Percentiles rank a stretch among this genome's conserved stretches.
phyloP scores from a whole-genome alignment of 1,284 basidiomycete genomes.

The Trametes sp. region DNA sequence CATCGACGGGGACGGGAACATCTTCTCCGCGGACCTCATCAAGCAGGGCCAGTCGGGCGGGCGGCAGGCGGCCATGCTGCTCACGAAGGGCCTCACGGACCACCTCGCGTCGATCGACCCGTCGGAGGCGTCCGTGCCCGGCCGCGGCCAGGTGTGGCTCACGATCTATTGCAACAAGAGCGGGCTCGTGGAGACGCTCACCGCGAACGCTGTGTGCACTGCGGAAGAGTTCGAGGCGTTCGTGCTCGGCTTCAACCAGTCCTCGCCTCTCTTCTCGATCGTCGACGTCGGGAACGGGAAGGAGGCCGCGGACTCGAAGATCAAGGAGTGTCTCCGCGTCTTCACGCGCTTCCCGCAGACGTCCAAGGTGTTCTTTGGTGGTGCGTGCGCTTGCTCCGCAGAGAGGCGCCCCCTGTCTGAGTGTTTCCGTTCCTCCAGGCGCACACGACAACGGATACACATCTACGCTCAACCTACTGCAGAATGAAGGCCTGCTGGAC shows the following conservation, averaged over 20 bases:
- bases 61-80: constrained; percentile 50
- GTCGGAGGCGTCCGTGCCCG: constrained; percentile 33
- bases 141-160: constrained; percentile 49
- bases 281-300: constrained; percentile 64
- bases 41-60: constrained; percentile 49
- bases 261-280: constrained; percentile 55
- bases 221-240: constrained; percentile 53
- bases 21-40: constrained; percentile 52
- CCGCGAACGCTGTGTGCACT: constrained; percentile 46
- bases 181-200: constrained; percentile 51
- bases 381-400: constrained; percentile 33
- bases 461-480: constrained; percentile 53
- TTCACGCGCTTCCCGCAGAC: constrained; percentile 56
- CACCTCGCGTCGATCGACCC: constrained; percentile 41
- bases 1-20: constrained; percentile 58
- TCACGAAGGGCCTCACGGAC: constrained; percentile 50
- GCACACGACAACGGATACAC: constrained; percentile 65
- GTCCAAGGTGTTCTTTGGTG: constrained; percentile 53
- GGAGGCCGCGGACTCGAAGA: constrained; percentile 64
- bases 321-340: constrained; percentile 56
- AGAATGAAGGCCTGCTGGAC: constrained; percentile 55
- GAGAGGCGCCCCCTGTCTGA: too few species aligned
- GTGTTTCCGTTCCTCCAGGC: too few species aligned
- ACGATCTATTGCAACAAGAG: constrained; percentile 55
- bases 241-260: constrained; percentile 55